These are phyloP conservation scores for Strobilomyces dryophilus DNA, from an alignment of 768 basidiomycete genomes.

Conservation along the genomic window DNA sequence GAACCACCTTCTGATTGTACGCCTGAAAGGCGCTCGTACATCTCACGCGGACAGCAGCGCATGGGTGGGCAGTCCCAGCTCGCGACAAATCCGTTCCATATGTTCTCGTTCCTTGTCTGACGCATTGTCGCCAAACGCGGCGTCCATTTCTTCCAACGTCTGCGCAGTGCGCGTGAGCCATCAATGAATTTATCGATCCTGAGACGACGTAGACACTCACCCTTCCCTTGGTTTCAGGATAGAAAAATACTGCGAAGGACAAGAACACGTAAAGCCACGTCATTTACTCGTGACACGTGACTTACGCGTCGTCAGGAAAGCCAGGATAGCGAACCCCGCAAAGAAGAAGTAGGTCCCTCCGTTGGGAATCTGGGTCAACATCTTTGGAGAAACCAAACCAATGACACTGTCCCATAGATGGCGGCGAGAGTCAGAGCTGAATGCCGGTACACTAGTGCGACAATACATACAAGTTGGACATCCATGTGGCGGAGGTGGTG, in stretches of 20 bases:
- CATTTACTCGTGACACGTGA: not conserved
- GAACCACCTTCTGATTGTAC: not conserved
- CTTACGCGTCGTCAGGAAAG: constrained; percentile 29
- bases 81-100: constrained; percentile 25
- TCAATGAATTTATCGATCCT: too few relatives aligned
- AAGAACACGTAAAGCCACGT: constrained; percentile 1
- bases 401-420: constrained; percentile 18
- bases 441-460: not conserved
- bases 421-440: not conserved
- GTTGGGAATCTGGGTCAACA: constrained; percentile 17
- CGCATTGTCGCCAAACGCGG: constrained; percentile 28
- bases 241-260: constrained; percentile 18
- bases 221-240: constrained; percentile 32
- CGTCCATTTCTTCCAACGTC: constrained; percentile 34
- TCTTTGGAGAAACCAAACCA: constrained; percentile 27
- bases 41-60: constrained; percentile 17
- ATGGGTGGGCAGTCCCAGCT: constrained; percentile 26
- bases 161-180: constrained; percentile 5
- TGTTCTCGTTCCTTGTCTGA: constrained; percentile 24
- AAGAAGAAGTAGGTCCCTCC: constrained; percentile 30
- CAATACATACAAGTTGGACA: constrained; percentile 33
- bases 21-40: not conserved
- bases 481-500: constrained; percentile 40
- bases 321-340: constrained; percentile 24
- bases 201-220: constrained; percentile 16